Conservation (phyloP, 2,329 filamentous ascomycete genomes). For the Penicillium expansum region DNA sequence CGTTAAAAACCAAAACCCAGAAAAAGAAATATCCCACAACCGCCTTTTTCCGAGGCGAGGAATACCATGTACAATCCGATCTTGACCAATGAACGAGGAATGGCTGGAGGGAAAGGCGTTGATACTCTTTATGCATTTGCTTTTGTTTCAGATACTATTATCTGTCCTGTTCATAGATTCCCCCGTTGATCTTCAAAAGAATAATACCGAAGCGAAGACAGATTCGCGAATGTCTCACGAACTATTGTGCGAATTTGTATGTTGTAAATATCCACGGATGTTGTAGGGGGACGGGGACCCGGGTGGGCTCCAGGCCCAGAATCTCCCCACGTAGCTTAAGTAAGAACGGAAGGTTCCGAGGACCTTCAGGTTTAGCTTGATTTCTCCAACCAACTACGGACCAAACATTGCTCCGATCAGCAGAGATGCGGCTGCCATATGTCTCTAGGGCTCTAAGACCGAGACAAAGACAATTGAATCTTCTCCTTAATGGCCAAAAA, state of each 20-base stretch:
- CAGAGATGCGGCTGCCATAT: conserved; percentile 30
- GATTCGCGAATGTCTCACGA: background rate
- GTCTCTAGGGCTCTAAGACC: conserved; percentile 19
- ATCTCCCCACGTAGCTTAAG: conserved; percentile 2
- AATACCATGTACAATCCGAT: conserved; percentile 28
- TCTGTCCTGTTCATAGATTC: conserved; percentile 27
- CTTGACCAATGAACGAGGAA: conserved; percentile 23
- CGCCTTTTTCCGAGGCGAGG: conserved; percentile 5
- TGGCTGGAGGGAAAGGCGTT: conserved; percentile 28
- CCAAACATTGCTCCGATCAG: background rate
- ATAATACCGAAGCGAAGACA: conserved; percentile 12
- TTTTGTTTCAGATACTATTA: conserved; percentile 11
- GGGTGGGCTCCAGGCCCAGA: background rate
- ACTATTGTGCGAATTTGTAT: background rate
- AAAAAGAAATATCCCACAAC: background rate
- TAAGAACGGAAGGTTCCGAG: conserved; percentile 4
- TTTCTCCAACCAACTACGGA: background rate
- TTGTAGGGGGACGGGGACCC: background rate
- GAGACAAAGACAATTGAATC: conserved; percentile 19
- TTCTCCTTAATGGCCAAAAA: conserved; percentile 18
- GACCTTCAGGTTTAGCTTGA: background rate
- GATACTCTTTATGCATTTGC: conserved; percentile 24
- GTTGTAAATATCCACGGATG: background rate
- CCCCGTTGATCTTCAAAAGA: conserved; percentile 18
- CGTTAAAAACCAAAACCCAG: background rate